Evolutionary conservation across 2,329 filamentous ascomycete genomes (phyloP), one percentile per base, ranked within the genome.

Genomic region (Beauveria pseudobassiana): DNA sequence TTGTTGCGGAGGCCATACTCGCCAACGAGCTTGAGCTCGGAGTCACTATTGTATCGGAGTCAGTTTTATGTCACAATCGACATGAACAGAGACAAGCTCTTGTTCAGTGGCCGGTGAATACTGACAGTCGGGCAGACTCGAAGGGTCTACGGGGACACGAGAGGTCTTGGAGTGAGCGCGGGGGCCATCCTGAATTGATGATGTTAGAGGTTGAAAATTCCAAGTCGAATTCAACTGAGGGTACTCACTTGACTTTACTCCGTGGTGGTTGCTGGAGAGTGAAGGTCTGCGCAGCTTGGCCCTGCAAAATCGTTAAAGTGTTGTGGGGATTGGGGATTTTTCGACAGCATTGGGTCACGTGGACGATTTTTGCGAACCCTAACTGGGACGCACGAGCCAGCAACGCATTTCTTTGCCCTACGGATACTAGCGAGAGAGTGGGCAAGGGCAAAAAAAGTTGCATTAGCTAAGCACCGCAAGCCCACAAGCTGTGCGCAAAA

Each of bases 1-100:
- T 99, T 99, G 87, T 99, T 99, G 83, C 93, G 91, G 75, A 99
- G 91, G 83, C 95, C 95, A 87, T 96, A 99, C 86, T 99, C 95
- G 83, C 95, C 95, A 76, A 99, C 93, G 82, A 95, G 89, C 90
- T 99, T 99, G 82, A 99, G 84, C 86, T 99, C 95, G 77, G 93
- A 91, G 86, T 99, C 95, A 85, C 95, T 98, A 84, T 77, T 74
- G 71, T 70, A 69, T 57, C 73, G 67, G 75, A 74, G 84, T 90
- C 86, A 89, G 89, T 90, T 82, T 83, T 79, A 71, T 70, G 79
- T 86, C 83, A 87, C 85, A 87, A 85, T 85, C 90, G 93, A 96
- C 93, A 79, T 98, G 84, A 93, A 87, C 86, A 90, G 90, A 96
- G 91, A 76, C 92, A 93, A 90, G 93, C 93, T 96, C 89, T 78